A percentile compares a stretch with the other conserved stretches of the same genome.
These are phyloP conservation scores for Escovopsis sp. DNA, from an alignment of 2,329 filamentous ascomycete species.

Conservation along the genomic window DNA sequence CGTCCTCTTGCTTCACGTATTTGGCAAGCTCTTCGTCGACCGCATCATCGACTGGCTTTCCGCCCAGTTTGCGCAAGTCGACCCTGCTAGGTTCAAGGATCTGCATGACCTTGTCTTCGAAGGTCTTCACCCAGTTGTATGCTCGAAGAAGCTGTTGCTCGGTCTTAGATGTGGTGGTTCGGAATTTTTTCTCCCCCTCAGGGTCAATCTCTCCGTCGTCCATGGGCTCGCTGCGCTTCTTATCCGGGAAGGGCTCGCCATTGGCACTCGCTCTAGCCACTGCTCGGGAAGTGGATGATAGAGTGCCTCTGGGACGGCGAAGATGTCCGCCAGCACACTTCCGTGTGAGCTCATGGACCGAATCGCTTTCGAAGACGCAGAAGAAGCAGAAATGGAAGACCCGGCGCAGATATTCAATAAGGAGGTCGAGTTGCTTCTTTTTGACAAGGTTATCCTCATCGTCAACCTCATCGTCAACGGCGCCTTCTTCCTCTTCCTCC, in stretches of 20 bases:
- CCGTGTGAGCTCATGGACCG: conserved; percentile 83
- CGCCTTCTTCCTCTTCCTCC: conserved; percentile 66
- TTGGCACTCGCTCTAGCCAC: conserved; percentile 74
- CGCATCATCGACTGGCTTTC: conserved; percentile 72
- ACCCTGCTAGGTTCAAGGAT: conserved; percentile 80
- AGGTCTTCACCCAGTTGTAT: conserved; percentile 98
- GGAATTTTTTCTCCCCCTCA: conserved; percentile 56
- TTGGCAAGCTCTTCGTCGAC: conserved; percentile 74
- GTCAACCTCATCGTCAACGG: conserved; percentile 75
- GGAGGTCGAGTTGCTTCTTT: conserved; percentile 92
- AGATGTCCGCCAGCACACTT: conserved; percentile 98
- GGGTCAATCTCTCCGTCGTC: conserved; percentile 40
- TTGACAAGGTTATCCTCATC: conserved; percentile 79
- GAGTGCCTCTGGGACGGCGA: conserved; percentile 71
- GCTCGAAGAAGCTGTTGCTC: conserved; percentile 88
- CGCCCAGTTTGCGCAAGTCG: conserved; percentile 81
- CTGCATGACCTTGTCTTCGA: conserved; percentile 90
- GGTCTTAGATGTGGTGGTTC: conserved; percentile 55
- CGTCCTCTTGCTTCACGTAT: conserved; percentile 92
- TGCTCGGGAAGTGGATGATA: conserved; percentile 68
- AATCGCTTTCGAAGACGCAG: conserved; percentile 97
- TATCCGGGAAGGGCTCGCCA: conserved; percentile 71
- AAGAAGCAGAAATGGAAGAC: conserved; percentile 99
- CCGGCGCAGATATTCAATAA: conserved; percentile 90
- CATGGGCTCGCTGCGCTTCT: conserved; percentile 56